These are phyloP conservation scores for Phyllosticta citrichinensis DNA, from an alignment of 2,329 filamentous ascomycete genomes.

Conservation along the genomic window DNA sequence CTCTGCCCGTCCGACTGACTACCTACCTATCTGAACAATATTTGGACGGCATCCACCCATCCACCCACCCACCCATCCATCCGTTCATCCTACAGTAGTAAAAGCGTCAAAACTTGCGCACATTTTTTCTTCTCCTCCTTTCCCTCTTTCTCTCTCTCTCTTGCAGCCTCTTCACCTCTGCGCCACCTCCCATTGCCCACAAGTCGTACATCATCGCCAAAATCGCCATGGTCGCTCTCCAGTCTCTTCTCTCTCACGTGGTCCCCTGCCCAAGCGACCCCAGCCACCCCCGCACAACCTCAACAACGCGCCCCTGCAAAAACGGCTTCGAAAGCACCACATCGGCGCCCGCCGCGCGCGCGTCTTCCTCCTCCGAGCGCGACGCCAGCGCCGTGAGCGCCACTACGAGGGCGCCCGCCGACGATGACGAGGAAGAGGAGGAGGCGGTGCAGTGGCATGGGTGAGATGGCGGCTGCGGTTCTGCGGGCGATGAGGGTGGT, in stretches of 20 bases:
- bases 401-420: conserved; percentile 27
- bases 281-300: background rate
- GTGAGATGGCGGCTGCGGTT: background rate
- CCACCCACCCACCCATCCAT: too few relatives aligned
- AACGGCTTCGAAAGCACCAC: conserved; percentile 47
- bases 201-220: too few relatives aligned
- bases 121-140: background rate
- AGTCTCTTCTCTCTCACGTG: too few relatives aligned
- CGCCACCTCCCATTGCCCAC: too few relatives aligned
- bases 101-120: background rate
- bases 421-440: background rate
- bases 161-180: too few relatives aligned
- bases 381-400: conserved; percentile 45
- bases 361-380: conserved; percentile 39
- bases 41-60: too few relatives aligned
- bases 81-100: too few relatives aligned
- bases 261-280: background rate
- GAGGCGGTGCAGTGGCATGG: conserved; percentile 22
- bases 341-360: conserved; percentile 43
- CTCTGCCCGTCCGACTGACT: background rate
- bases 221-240: too few relatives aligned
- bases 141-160: background rate
- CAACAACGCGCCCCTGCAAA: background rate
- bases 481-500: background rate
- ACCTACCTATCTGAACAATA: background rate